These are phyloP conservation scores for Macrophomina tecta DNA, from an alignment of 2,329 filamentous ascomycete genomes.

Conservation along the genomic window DNA sequence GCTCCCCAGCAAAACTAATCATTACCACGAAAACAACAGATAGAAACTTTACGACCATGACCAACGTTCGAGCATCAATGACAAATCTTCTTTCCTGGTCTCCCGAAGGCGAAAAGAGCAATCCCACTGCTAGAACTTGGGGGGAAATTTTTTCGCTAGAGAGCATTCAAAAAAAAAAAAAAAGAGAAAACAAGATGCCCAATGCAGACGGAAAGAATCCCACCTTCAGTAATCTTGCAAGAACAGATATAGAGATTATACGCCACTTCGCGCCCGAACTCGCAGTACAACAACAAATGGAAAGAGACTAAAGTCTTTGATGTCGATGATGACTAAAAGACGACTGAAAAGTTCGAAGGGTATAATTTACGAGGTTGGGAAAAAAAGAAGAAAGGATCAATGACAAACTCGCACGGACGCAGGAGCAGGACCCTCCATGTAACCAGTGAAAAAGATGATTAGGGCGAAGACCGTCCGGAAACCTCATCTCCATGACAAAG, in stretches of 20 bases:
- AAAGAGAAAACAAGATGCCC: background rate
- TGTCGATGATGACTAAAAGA: too few relatives aligned
- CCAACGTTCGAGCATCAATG: background rate
- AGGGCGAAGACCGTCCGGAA: too few relatives aligned
- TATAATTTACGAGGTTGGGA: too few relatives aligned
- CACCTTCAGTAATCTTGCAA: too few relatives aligned
- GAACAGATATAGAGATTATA: background rate
- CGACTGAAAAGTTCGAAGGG: too few relatives aligned
- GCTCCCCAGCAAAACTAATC: background rate
- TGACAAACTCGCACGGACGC: too few relatives aligned
- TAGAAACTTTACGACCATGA: background rate
- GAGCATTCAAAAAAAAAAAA: background rate
- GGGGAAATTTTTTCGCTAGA: background rate
- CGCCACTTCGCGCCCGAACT: background rate
- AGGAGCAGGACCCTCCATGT: too few relatives aligned
- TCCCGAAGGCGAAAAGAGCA: background rate
- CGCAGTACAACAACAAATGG: background rate
- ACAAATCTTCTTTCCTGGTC: background rate
- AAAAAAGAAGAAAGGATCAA: too few relatives aligned
- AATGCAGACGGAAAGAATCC: too few relatives aligned
- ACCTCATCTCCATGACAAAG: too few relatives aligned
- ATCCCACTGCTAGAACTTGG: background rate
- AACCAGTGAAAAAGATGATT: too few relatives aligned
- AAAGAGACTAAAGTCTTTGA: background rate
- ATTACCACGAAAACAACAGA: background rate